Base-by-base conservation (phyloP, 2,329 filamentous ascomycete genomes). In the Paramyrothecium roridum region DNA sequence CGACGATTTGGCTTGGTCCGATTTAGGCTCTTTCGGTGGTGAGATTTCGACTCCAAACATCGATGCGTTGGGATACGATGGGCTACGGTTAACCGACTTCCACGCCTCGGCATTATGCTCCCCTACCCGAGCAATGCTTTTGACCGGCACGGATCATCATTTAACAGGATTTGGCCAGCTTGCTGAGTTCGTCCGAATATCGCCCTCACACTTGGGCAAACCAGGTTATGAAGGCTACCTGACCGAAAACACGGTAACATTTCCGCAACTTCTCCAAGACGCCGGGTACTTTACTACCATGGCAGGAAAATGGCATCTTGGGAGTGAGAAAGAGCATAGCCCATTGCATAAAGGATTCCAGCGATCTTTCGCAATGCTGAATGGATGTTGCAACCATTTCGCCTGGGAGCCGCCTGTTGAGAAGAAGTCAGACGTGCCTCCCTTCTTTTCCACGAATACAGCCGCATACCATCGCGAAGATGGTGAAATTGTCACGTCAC, bases 51-150 rank as follows among this genome's bases (percentile, higher is more conserved):
- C 83, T 0, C 83, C 83, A 1, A 81, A 84, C 61, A 73, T 86
- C 40, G 81, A 85, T 68, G 78, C 77, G 23, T 67, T 83, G 4
- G 76, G 79, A 7, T 70, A 74, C 20, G 62, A 66, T 48, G 79
- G 83, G 22, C 68, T 87, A 20, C 79, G 83, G 3, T 83, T 86
- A 61, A 86, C 82, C 0, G 81, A 85, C 61, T 86, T 86, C 67
- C 83, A 87, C 62, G 80, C 83, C 2, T 83, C 84, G 0, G 80
- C 83, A 3, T 83, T 83, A 51, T 87, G 83, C 65, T 86, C 82
- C 52, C 84, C 84, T 2, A 84, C 81, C 3, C 74, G 84, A 49
- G 80, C 83, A 51, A 87, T 87, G 84, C 79, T 87, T 61, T 80
- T 86, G 76, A 85, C 82, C 0, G 84, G 84, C 3, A 87, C 84